Base-by-base conservation (phyloP, 805 yeast genomes). In the Ascoidea rubescens region DNA sequence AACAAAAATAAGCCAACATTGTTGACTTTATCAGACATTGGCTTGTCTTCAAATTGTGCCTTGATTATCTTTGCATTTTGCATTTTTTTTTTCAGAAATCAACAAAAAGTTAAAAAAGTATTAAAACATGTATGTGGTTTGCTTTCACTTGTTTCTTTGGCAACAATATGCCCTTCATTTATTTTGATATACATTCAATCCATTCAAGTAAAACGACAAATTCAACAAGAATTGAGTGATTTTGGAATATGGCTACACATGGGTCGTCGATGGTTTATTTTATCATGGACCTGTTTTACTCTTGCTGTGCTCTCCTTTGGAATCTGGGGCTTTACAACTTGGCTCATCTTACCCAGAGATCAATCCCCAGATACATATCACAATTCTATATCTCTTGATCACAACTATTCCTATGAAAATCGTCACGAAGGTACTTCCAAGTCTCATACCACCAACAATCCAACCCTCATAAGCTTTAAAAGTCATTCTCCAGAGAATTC, bases 301-400 rank as follows among this genome's bases (percentile, higher is more conserved):
- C 55, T 53, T 56, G 48, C 55, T 1, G 21, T 59, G n/a, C 37
- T 62, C 4, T 49, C 52, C 4, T 55, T 60, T 53, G 43, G 59
- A 8, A 42, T 58, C 6, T 72, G 76, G 76, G 67, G 64, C 5
- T 73, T 74, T 5, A 72, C 74, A 2, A 55, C 65, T 14, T 72
- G 85, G 84, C 80, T 82, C 65, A 74, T 77, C 5, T 72, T 76
- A 50, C 78, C 79, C 4, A 60, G 62, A 21, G 42, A 30, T 45
- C 5, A 45, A 31, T 48, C 45, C 21, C 16, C 32, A 12, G 33
- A 42, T 28, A 48, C 33, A 5, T 48, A 50, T 12, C 54, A 53
- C 17, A 48, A 14, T 17, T 32, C 16, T 3, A 21, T 21, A 21
- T 21, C 28, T 21, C 28, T 21, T 21, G 28, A 21, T 21, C 28